A percentile compares a stretch with the other conserved stretches of the same genome.
Evolutionary conservation across 495 filamentous ascomycete genomes (phyloP).

Genomic region (Aspergillus ostianus): DNA sequence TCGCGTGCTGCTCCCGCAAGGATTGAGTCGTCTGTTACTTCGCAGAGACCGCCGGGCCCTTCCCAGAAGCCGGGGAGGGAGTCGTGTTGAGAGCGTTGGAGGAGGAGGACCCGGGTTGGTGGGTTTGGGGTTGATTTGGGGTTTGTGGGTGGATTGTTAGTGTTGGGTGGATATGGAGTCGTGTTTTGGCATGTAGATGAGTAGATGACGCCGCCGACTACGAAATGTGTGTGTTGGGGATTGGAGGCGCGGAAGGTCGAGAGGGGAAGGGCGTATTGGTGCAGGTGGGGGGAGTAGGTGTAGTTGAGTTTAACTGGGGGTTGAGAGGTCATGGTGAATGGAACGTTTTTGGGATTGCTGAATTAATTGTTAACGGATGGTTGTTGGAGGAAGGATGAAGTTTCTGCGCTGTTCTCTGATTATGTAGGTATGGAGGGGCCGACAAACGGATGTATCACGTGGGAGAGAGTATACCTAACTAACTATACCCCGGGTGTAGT

Average conservation of each 20-base stretch:
- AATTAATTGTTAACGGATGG: too few species aligned
- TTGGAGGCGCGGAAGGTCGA: conserved; percentile 29
- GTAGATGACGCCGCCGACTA: conserved; percentile 42
- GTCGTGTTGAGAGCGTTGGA: conserved; percentile 48
- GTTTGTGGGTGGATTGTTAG: background rate
- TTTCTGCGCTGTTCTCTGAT: background rate
- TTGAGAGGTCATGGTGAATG: background rate
- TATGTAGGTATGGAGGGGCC: too few species aligned
- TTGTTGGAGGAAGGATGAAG: background rate
- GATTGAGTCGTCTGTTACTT: conserved; percentile 41
- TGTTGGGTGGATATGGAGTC: too few species aligned
- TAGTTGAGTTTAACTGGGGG: conserved; percentile 14
- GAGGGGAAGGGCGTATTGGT: conserved; percentile 36
- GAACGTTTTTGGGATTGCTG: background rate
- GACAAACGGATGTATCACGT: too few species aligned
- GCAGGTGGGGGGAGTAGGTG: conserved; percentile 38
- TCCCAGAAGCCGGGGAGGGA: conserved; percentile 55
- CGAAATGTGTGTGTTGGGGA: conserved; percentile 36
- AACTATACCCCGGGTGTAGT: too few species aligned
- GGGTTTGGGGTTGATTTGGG: background rate
- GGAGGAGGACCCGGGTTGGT: conserved; percentile 43
- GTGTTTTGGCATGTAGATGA: conserved; percentile 30
- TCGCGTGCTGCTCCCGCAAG: conserved; percentile 55
- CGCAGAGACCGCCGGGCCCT: conserved; percentile 54
- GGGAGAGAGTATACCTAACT: too few species aligned